Evolutionary conservation across 306 rosid species (phyloP).

Genomic region (Dryas drummondii): DNA sequence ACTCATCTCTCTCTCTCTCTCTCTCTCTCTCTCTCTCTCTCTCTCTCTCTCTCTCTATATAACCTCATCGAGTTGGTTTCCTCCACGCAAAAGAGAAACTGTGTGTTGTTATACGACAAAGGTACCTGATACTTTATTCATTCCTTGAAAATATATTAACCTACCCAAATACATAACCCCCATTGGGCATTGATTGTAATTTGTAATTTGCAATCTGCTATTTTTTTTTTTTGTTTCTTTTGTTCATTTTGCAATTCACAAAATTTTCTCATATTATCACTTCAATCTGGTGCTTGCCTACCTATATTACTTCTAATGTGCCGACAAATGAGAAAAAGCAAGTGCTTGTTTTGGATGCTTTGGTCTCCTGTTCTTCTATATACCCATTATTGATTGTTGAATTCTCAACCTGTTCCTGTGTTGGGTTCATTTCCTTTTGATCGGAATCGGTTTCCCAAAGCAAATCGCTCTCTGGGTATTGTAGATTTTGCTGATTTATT

Average conservation of each 20-base stretch:
- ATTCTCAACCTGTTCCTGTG: slow-evolving; percentile 19
- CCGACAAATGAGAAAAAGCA: slow-evolving; percentile 27
- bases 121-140: slow-evolving; percentile 39
- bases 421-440: slow-evolving; percentile 32
- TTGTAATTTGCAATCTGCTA: slow-evolving; percentile 17
- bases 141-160: not conserved
- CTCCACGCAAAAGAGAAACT: slow-evolving; percentile 55
- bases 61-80: slow-evolving; percentile 43
- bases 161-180: slow-evolving; percentile 8
- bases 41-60: not conserved
- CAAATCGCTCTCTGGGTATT: slow-evolving; percentile 38
- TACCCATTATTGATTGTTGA: slow-evolving; percentile 29
- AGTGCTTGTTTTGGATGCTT: slow-evolving; percentile 19
- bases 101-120: slow-evolving; percentile 29
- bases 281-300: slow-evolving; percentile 20
- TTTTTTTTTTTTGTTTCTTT: not conserved
- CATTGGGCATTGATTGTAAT: not conserved
- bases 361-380: slow-evolving; percentile 9
- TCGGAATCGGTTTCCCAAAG: slow-evolving; percentile 31
- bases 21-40: not conserved
- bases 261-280: not conserved
- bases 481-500: slow-evolving; percentile 15
- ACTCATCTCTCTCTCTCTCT: slow-evolving; percentile 10
- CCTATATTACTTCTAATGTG: slow-evolving; percentile 25
- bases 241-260: not conserved